Evolutionary conservation across 352 stramenopile species (phyloP).

Genomic region (Phytophthora megakarya): DNA sequence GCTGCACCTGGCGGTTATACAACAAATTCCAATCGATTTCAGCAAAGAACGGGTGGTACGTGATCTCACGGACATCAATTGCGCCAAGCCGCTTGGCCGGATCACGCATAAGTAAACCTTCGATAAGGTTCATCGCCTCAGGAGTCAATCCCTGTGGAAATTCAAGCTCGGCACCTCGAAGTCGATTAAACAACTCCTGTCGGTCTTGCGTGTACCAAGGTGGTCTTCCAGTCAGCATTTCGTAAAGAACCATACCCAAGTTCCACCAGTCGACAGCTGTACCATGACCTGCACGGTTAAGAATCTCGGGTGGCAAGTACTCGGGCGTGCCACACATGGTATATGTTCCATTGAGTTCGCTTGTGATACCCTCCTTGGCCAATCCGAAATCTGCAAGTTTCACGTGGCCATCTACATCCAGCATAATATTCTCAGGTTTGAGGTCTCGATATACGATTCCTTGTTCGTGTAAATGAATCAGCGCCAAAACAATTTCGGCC

Average conservation of each 20-base stretch:
- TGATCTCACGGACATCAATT: conserved; percentile 77
- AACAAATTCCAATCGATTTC: conserved; percentile 85
- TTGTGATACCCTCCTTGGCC: conserved; percentile 76
- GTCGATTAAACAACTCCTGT: conserved; percentile 70
- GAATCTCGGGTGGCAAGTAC: conserved; percentile 82
- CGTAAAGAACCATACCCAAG: conserved; percentile 83
- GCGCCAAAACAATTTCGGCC: conserved; percentile 81
- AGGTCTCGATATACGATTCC: conserved; percentile 85
- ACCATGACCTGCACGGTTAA: conserved; percentile 79
- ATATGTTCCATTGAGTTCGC: conserved; percentile 75
- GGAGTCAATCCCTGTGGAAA: conserved; percentile 71
- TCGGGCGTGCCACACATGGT: conserved; percentile 90
- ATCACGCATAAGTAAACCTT: conserved; percentile 92
- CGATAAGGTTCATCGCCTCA: conserved; percentile 80
- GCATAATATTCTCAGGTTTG: conserved; percentile 89
- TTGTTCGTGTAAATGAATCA: conserved; percentile 87
- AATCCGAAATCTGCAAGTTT: conserved; percentile 85
- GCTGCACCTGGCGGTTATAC: conserved; percentile 75
- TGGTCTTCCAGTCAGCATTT: conserved; percentile 79
- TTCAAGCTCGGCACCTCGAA: conserved; percentile 70
- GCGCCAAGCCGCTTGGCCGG: conserved; percentile 91
- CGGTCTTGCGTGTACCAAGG: conserved; percentile 86
- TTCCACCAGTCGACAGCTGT: conserved; percentile 89
- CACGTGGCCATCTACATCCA: conserved; percentile 84
- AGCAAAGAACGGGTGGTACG: conserved; percentile 82